Evolutionary conservation across 2,329 filamentous ascomycete genomes (phyloP).

Genomic region (Penicillium janthinellum): DNA sequence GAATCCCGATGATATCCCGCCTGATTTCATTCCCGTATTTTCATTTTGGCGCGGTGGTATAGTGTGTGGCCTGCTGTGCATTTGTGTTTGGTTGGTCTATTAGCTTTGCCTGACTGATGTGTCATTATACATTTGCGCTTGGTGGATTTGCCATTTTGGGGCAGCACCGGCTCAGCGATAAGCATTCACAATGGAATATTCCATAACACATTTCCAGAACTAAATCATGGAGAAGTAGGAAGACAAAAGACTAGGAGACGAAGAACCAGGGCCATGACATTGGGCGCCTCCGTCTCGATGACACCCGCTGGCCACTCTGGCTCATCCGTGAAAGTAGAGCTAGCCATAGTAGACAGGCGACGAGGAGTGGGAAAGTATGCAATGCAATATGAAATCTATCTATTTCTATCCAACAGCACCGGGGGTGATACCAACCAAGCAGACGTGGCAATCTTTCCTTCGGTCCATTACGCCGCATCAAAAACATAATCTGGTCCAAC

Average conservation of each 20-base stretch:
- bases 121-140: conserved; percentile 11
- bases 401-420: too few species aligned
- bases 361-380: too few species aligned
- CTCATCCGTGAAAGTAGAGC: too few species aligned
- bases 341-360: too few species aligned
- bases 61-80: background rate
- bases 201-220: background rate
- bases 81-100: conserved; percentile 2
- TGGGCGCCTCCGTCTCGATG: too few species aligned
- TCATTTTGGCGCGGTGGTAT: background rate
- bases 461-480: background rate
- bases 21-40: background rate
- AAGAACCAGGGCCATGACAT: too few species aligned
- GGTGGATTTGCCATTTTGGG: background rate
- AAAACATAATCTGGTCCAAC: background rate
- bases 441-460: background rate
- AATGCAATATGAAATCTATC: too few species aligned
- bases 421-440: background rate
- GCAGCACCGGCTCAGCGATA: background rate
- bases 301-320: too few species aligned
- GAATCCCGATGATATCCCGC: conserved; percentile 30
- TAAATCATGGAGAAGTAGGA: too few species aligned
- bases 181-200: background rate
- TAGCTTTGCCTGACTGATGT: conserved; percentile 9
- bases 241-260: too few species aligned